These are phyloP conservation scores for Cystoderma amianthinum DNA, from an alignment of 768 basidiomycete species.

Conservation along the genomic window DNA sequence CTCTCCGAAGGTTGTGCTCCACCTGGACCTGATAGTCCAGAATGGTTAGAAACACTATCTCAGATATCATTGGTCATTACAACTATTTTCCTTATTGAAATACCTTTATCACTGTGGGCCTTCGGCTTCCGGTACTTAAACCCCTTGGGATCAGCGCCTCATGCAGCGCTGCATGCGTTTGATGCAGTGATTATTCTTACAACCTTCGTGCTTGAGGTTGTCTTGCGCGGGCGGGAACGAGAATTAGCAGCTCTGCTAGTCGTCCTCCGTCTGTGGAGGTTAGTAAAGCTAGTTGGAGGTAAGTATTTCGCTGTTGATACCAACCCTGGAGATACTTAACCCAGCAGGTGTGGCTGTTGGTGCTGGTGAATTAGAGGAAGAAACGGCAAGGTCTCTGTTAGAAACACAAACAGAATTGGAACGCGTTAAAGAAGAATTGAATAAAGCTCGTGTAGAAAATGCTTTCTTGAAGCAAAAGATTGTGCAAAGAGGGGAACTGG, in stretches of 20 bases:
- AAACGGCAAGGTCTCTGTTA: conserved; percentile 38
- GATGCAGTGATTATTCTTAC: conserved; percentile 65
- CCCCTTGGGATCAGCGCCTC: conserved; percentile 47
- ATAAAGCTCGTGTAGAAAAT: conserved; percentile 46
- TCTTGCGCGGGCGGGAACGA: conserved; percentile 58
- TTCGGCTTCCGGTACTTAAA: conserved; percentile 57
- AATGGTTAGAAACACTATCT: conserved; percentile 58
- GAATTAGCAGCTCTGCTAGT: conserved; percentile 70
- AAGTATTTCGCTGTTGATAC: conserved; percentile 2
- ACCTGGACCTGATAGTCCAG: conserved; percentile 33
- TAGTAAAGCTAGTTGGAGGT: conserved; percentile 67
- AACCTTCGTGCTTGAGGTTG: conserved; percentile 70
- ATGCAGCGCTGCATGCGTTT: conserved; percentile 64
- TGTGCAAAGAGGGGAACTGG: no score
- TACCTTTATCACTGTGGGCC: conserved; percentile 62
- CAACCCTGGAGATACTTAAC: conserved; percentile 14
- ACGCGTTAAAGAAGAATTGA: conserved; percentile 33
- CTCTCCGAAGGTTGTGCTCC: conserved; percentile 46
- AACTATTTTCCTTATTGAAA: conserved; percentile 70
- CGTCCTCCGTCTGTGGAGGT: conserved; percentile 72
- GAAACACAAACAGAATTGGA: conserved; percentile 43
- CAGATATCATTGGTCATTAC: conserved; percentile 64
- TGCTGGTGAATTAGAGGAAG: conserved; percentile 63
- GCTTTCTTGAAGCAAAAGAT: conserved; percentile 37
- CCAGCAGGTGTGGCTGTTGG: conserved; percentile 77